phyloP scores from a whole-genome alignment of 495 filamentous ascomycete genomes.

The Penicillium steckii region DNA sequence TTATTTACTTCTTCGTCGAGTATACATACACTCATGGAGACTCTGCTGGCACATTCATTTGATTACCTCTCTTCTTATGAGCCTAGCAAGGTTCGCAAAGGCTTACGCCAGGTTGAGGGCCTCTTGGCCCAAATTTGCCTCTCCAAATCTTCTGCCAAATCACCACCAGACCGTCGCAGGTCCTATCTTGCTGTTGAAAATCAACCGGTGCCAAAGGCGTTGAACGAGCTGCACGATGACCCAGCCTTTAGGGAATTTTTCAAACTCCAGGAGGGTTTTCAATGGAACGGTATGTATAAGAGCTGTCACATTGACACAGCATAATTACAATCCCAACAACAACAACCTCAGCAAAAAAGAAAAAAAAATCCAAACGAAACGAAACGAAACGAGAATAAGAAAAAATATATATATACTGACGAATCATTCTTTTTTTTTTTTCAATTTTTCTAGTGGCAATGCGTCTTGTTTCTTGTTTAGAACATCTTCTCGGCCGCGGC shows the following conservation, averaged over 20 bases:
- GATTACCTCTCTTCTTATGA: constrained; percentile 96
- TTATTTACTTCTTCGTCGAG: constrained; percentile 7
- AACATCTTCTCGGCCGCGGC: constrained; percentile 78
- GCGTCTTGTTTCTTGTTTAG: constrained; percentile 81
- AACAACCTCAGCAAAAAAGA: background rate
- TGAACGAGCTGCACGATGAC: constrained; percentile 72
- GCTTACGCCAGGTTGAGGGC: constrained; percentile 91
- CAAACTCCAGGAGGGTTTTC: constrained; percentile 92
- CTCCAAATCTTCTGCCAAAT: constrained; percentile 50
- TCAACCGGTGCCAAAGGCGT: constrained; percentile 57
- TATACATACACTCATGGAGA: constrained; percentile 65
- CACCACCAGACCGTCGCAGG: constrained; percentile 40
- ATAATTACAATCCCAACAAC: too few species aligned
- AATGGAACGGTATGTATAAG: constrained; percentile 79
- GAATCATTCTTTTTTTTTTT: background rate
- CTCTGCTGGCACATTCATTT: constrained; percentile 87
- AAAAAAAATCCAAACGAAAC: background rate
- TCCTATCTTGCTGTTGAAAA: constrained; percentile 37
- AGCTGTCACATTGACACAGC: background rate
- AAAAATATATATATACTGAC: background rate
- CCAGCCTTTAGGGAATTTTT: constrained; percentile 96
- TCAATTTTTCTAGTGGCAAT: constrained; percentile 64
- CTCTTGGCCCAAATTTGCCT: constrained; percentile 95
- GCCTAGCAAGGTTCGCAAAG: constrained; percentile 83
- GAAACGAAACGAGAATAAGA: background rate